Evolutionary conservation across 2,329 filamentous ascomycete species (phyloP), one percentile per base, ranked within the genome.

Genomic region (Gyromitra esculenta): DNA sequence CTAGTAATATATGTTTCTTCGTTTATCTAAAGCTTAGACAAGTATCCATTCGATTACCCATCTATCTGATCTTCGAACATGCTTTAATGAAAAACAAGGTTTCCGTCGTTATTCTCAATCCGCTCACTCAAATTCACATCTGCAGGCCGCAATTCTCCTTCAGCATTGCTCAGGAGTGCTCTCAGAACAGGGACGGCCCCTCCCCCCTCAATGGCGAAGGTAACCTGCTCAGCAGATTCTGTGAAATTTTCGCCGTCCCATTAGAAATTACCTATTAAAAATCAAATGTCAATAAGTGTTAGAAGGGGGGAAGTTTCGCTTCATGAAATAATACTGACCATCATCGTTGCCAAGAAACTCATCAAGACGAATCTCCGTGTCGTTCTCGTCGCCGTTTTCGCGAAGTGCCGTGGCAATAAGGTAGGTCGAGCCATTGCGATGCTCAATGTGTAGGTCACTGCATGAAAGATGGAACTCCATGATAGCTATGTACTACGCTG

Each of bases 41-140:
- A 59, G 37, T 5, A 59, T 41, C 11, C 15, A 45, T 45, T 25
- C 18, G 35, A 25, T 52, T 18, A 9, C 18, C 31, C 3, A 70
- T n/a, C 43, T 25, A 43, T 6, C 43, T 11, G 11, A 50, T 9
- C 5, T 54, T 21, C 7, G 25, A 65, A 18, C 64, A 0, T 4
- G 31, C 25, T n/a, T 64, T 74, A 1, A n/a, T 0, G 59, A 76
- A 78, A 31, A 18, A 50, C 25, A 75, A 88, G 84, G 0, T 75
- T 37, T n/a, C 88, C 88, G 79, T 87, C 81, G 21, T 86, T 79
- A 82, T 90, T 90, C 75, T 82, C 82, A 69, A 90, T 84, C 75
- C 86, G 84, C 85, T 89, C 87, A 1, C 85, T 81, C 5, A 90
- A 85, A 83, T 90, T 89, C 78, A 90, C 78, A 79, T 90, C 85